Evolutionary conservation across 805 yeast genomes (phyloP).

Genomic region (Candida succiphila): DNA sequence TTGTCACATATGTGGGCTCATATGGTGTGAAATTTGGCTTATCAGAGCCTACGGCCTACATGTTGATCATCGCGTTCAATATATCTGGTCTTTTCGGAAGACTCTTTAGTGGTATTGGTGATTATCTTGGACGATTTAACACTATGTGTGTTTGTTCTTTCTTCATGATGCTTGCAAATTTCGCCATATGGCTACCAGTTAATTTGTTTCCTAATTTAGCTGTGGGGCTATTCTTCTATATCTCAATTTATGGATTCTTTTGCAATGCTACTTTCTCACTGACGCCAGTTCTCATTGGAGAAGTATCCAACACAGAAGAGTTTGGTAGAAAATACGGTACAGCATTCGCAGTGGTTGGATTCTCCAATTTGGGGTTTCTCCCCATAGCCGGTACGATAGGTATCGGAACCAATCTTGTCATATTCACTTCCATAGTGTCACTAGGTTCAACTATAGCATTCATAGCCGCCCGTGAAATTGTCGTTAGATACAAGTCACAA

Average conservation of each 20-base stretch:
- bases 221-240: conserved; percentile 35
- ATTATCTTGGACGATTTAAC: conserved; percentile 31
- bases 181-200: conserved; percentile 51
- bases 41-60: conserved; percentile 24
- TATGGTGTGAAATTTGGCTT: conserved; percentile 37
- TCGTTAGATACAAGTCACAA: no score
- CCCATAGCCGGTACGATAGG: conserved; percentile 30
- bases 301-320: conserved; percentile 44
- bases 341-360: conserved; percentile 17
- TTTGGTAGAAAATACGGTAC: conserved; percentile 64
- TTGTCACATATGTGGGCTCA: conserved; percentile 39
- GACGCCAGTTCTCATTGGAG: conserved; percentile 51
- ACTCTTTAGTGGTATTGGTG: conserved; percentile 31
- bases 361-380: conserved; percentile 23
- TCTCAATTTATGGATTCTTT: conserved; percentile 43
- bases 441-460: no score
- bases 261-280: conserved; percentile 48
- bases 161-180: conserved; percentile 23
- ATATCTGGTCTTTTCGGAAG: conserved; percentile 29
- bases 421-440: no score
- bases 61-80: conserved; percentile 30
- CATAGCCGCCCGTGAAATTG: no score
- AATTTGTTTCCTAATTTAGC: conserved; percentile 31
- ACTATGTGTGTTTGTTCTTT: conserved; percentile 26
- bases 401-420: no score